These are phyloP conservation scores for Mycena epipterygia DNA, from an alignment of 768 basidiomycete genomes.

Conservation along the genomic window DNA sequence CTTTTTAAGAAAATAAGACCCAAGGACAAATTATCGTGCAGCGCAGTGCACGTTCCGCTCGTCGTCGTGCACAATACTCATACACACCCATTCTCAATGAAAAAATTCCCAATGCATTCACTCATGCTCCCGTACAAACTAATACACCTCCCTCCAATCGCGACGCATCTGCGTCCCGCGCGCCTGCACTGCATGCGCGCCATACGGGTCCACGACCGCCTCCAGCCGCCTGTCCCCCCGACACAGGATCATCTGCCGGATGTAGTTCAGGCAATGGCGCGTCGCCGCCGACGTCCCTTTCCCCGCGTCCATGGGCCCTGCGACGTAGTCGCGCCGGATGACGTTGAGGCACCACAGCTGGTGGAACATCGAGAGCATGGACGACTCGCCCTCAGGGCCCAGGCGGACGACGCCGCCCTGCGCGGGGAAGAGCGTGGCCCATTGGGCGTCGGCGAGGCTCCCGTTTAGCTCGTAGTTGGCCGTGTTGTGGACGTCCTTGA, in stretches of 20 bases:
- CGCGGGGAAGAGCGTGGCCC: conserved; percentile 40
- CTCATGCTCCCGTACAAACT: conserved; percentile 4
- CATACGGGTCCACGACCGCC: conserved; percentile 16
- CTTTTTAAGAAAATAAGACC: too few relatives aligned
- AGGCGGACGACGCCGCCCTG: conserved; percentile 35
- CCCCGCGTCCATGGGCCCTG: neutral
- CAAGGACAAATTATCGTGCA: too few relatives aligned
- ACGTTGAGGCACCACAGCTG: conserved; percentile 51
- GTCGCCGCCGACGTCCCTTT: neutral
- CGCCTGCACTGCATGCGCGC: conserved; percentile 11
- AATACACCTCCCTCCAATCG: conserved; percentile 38
- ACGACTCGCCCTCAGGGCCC: conserved; percentile 43
- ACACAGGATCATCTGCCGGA: conserved; percentile 39
- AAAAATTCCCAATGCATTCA: too few relatives aligned
- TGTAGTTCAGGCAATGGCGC: conserved; percentile 40
- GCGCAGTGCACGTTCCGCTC: too few relatives aligned
- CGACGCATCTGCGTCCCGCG: conserved; percentile 22
- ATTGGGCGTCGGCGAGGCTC: conserved; percentile 28
- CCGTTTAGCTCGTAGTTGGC: conserved; percentile 37
- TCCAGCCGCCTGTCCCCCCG: conserved; percentile 32
- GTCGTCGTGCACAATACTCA: too few relatives aligned
- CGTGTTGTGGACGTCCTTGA: conserved; percentile 37
- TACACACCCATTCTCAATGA: too few relatives aligned
- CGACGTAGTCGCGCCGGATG: conserved; percentile 36
- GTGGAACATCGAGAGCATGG: conserved; percentile 53